Percentiles rank a stretch among this genome's conserved stretches.
Conservation (phyloP, 2,329 filamentous ascomycete species). For the Sporothrix humicola region DNA sequence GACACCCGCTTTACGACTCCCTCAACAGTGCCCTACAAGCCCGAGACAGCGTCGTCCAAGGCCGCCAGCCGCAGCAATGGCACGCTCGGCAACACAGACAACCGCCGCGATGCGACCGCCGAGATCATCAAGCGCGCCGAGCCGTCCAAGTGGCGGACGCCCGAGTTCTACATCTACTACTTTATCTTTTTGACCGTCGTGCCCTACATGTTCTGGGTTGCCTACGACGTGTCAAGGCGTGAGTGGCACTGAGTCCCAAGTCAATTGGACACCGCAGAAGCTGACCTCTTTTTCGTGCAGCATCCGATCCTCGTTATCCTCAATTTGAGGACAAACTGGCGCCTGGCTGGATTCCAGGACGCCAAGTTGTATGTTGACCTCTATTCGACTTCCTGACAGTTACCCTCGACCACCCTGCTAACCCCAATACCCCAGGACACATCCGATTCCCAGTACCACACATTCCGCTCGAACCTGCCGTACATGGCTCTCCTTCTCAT, state of each 20-base stretch:
- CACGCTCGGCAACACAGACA: slow-evolving; percentile 43
- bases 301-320: slow-evolving; percentile 78
- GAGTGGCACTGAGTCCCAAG: slow-evolving; percentile 42
- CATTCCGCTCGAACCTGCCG: slow-evolving; percentile 85
- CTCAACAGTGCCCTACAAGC: slow-evolving; percentile 69
- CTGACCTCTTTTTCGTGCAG: slow-evolving; percentile 52
- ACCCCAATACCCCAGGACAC: slow-evolving; percentile 67
- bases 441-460: slow-evolving; percentile 84
- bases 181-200: slow-evolving; percentile 68
- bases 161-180: slow-evolving; percentile 85
- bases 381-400: background rate
- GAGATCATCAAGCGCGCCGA: slow-evolving; percentile 50
- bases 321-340: slow-evolving; percentile 74
- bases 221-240: slow-evolving; percentile 85
- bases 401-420: slow-evolving; percentile 19
- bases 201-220: slow-evolving; percentile 89
- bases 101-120: slow-evolving; percentile 21
- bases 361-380: slow-evolving; percentile 72
- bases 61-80: slow-evolving; percentile 45
- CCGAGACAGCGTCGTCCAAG: slow-evolving; percentile 50
- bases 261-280: background rate
- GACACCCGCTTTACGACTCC: slow-evolving; percentile 64
- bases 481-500: slow-evolving; percentile 75
- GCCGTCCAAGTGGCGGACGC: slow-evolving; percentile 80
- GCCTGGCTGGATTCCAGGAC: slow-evolving; percentile 88